Conservation (phyloP, 2,329 filamentous ascomycete species). For the Alternaria dauci region DNA sequence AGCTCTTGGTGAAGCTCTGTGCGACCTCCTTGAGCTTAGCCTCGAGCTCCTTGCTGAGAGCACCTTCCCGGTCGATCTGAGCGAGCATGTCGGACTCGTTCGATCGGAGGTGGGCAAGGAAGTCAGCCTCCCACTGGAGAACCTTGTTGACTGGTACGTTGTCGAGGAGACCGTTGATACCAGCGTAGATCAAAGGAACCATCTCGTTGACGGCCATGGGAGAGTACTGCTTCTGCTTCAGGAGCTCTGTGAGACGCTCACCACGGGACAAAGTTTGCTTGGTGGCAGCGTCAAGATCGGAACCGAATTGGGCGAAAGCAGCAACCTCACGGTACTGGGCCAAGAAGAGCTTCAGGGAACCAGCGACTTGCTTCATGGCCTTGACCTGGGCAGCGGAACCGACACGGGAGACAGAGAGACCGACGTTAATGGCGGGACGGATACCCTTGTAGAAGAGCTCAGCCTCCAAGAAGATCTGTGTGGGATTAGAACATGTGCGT, state of each 20-base stretch:
- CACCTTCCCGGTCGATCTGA: constrained; percentile 94
- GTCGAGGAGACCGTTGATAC: constrained; percentile 98
- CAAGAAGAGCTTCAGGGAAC: constrained; percentile 99
- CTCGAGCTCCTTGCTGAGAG: constrained; percentile 94
- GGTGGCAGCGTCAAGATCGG: constrained; percentile 97
- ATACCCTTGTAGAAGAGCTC: constrained; percentile 99
- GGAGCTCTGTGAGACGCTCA: constrained; percentile 97
- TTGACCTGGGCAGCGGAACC: constrained; percentile 99
- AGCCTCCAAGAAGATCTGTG: constrained; percentile 97
- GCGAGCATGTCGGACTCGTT: constrained; percentile 86
- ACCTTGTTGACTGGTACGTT: constrained; percentile 88
- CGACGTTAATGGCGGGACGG: constrained; percentile 99
- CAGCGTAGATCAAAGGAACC: constrained; percentile 98
- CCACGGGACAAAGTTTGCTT: constrained; percentile 98
- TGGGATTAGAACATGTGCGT: too few species aligned
- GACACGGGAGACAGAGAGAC: constrained; percentile 99
- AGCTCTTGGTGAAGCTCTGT: constrained; percentile 90
- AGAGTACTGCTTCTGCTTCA: constrained; percentile 99
- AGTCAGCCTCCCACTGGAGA: constrained; percentile 91
- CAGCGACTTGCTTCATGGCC: constrained; percentile 99
- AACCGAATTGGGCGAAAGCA: constrained; percentile 99
- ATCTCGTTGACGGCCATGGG: constrained; percentile 99
- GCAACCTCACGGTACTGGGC: constrained; percentile 99
- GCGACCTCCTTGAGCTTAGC: constrained; percentile 80
- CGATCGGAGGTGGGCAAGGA: constrained; percentile 88